Conservation (phyloP, 257 asterid genomes). For the Solanum phureja region DNA sequence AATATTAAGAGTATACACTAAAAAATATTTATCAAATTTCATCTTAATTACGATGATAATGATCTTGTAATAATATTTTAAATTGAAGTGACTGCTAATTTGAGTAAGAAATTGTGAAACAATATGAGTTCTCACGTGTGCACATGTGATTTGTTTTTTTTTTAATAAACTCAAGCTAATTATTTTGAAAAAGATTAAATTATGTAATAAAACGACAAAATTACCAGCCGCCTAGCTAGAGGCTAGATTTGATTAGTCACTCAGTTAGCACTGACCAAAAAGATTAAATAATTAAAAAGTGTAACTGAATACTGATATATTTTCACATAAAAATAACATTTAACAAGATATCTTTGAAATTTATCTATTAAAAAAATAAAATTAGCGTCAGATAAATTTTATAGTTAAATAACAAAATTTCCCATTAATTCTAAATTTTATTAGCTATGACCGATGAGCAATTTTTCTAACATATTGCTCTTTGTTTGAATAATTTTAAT, state of each 20-base stretch:
- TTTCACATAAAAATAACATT: no score
- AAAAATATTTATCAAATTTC: no score
- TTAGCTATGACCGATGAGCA: neutral
- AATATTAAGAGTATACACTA: no score
- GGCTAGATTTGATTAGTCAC: neutral
- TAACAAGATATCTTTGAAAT: no score
- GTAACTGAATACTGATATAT: neutral
- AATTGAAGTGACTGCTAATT: neutral
- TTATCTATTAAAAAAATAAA: no score
- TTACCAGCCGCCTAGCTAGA: neutral
- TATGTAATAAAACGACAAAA: neutral
- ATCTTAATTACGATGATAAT: no score
- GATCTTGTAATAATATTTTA: no score
- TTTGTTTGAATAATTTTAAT: neutral
- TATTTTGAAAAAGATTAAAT: neutral
- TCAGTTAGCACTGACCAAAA: neutral
- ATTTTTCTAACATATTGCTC: neutral
- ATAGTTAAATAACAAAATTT: no score
- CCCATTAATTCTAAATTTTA: no score
- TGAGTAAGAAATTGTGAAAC: neutral
- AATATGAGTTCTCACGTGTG: neutral
- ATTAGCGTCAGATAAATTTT: neutral
- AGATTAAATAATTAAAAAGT: neutral
- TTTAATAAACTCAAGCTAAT: neutral
- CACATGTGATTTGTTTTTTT: neutral